A percentile compares a stretch with the other conserved stretches of the same genome.
phyloP scores from a whole-genome alignment of 371 early-diverging fungal genomes.

The Mucor saturninus region DNA sequence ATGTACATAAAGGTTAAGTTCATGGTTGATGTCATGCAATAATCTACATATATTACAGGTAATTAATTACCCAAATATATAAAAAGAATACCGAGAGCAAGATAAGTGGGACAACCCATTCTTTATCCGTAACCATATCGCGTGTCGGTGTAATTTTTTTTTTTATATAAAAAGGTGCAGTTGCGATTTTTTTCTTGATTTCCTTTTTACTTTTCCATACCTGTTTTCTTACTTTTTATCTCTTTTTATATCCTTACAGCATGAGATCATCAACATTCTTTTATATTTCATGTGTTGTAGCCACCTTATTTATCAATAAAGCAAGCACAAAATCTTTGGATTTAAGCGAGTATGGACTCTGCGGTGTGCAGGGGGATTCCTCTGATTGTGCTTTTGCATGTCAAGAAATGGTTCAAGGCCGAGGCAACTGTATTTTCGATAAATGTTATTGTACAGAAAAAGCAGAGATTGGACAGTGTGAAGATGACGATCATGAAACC shows the following conservation, averaged over 20 bases:
- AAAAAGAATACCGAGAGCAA: slow-evolving; percentile 1
- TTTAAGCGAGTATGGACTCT: slow-evolving; percentile 26
- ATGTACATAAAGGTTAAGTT: not conserved
- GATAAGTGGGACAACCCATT: slow-evolving; percentile 21
- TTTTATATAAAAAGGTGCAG: not conserved
- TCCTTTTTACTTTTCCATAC: slow-evolving; percentile 3
- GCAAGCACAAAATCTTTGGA: slow-evolving; percentile 19
- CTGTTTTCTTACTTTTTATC: not conserved
- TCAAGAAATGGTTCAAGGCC: slow-evolving; percentile 27
- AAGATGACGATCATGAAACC: slow-evolving; percentile 46
- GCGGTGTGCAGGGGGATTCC: slow-evolving; percentile 24
- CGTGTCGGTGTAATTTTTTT: slow-evolving; percentile 17
- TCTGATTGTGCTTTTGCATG: slow-evolving; percentile 34
- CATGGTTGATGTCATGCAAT: slow-evolving; percentile 6
- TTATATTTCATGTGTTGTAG: slow-evolving; percentile 4
- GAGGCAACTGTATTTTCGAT: slow-evolving; percentile 42
- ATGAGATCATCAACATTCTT: slow-evolving; percentile 11
- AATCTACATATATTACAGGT: not conserved
- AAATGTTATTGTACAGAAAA: slow-evolving; percentile 48
- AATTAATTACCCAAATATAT: not conserved
- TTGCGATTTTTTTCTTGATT: not conserved
- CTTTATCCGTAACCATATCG: slow-evolving; percentile 25
- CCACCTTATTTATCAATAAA: not conserved
- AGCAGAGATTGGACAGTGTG: slow-evolving; percentile 35
- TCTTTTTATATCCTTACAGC: not conserved